Evolutionary conservation across 2,329 filamentous ascomycete species (phyloP), one percentile per base, ranked within the genome.

Genomic region (Epicoccum sorghinum): DNA sequence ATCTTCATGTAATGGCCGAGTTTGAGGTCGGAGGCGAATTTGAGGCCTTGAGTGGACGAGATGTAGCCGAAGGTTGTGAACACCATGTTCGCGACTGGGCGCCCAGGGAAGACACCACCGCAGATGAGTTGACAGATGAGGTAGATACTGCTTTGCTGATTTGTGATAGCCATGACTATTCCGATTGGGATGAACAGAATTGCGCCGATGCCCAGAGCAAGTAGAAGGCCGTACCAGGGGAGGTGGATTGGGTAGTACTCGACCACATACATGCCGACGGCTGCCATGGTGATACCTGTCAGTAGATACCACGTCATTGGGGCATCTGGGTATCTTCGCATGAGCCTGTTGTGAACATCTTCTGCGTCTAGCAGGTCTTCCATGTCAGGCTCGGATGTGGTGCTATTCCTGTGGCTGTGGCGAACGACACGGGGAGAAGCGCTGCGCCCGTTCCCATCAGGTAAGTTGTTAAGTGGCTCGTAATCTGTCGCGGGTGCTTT

Each of bases 41-140:
- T 95, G 72, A 96, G 89, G 25, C 91, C 91, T 76, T 96, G 91
- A 0, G 90, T 89, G 0, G 89, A 93, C 4, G 89, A 92, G 68
- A 95, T 95, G 55, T 95, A 96, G 58, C 90, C 91, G 71, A 95
- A 96, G 0, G 90, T 95, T 42, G 93, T 90, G 66, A 96, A 96
- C 32, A 96, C 90, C 91, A 96, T 96, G 74, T 96, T 95, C 45
- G 91, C 91, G 9, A 96, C 90, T 1, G 91, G 91, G 1, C 89
- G 87, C 25, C 91, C 91, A 0, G 91, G 91, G 70, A 96, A 96
- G 13, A 91, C 81, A 45, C 84, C 86, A 48, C 91, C 91, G 59
- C 90, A 93, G 60, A 95, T 87, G 52, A 96, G 83, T 74, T 95
- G 91, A 72, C 90, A 93, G 65, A 95, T 90, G 32, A 95, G 82